Conservation (phyloP, 768 basidiomycete species). For the Serpula lacrymans region DNA sequence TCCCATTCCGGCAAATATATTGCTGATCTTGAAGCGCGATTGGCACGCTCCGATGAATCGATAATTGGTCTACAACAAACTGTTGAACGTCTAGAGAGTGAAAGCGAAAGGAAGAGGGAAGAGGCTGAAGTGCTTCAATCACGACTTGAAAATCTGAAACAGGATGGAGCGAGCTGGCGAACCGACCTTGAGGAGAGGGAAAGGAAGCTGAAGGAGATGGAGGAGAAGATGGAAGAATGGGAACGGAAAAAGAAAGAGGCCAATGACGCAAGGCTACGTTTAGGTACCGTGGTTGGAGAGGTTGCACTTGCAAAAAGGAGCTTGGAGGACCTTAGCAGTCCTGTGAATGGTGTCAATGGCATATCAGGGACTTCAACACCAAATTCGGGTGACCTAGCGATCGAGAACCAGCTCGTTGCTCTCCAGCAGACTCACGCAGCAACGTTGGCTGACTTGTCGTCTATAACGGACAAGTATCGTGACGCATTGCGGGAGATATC, state of each 20-base stretch:
- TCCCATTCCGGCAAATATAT: constrained; percentile 74
- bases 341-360: constrained; percentile 23
- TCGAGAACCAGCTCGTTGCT: constrained; percentile 61
- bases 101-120: constrained; percentile 68
- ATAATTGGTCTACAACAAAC: constrained; percentile 62
- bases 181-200: constrained; percentile 84
- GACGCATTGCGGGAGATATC: constrained; percentile 90
- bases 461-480: constrained; percentile 77
- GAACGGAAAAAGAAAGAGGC: constrained; percentile 68
- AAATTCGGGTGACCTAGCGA: constrained; percentile 31
- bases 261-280: constrained; percentile 59
- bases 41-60: constrained; percentile 77
- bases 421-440: constrained; percentile 83
- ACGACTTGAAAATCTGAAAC: constrained; percentile 64
- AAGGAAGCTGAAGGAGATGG: constrained; percentile 67
- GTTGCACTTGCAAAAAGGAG: constrained; percentile 68
- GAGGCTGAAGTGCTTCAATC: constrained; percentile 70
- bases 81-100: constrained; percentile 74
- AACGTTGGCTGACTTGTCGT: constrained; percentile 75
- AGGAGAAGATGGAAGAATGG: constrained; percentile 77
- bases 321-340: constrained; percentile 47
- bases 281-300: constrained; percentile 66
- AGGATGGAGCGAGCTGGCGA: constrained; percentile 79
- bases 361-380: constrained; percentile 27
- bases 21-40: constrained; percentile 77